phyloP scores from a whole-genome alignment of 441 rosid species.

The Kokia cookei region DNA sequence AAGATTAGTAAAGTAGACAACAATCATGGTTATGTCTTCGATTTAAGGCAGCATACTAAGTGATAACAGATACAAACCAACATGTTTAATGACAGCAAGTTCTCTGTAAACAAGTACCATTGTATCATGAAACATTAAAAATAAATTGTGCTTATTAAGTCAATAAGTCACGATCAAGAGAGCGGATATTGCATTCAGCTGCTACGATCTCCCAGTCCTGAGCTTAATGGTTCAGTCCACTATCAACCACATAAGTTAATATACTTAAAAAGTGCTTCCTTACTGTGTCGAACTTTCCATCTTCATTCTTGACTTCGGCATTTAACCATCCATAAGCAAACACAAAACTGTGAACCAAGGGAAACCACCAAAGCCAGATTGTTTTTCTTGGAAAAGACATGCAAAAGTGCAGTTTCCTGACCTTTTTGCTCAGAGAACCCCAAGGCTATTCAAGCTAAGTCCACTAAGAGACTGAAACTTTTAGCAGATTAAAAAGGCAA shows the following conservation, averaged over 20 bases:
- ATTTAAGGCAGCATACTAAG: background rate
- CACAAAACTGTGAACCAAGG: background rate
- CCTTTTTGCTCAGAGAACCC: background rate
- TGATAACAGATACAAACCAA: background rate
- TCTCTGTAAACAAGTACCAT: background rate
- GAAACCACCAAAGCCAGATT: background rate
- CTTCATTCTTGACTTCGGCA: background rate
- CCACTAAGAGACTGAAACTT: slow-evolving; percentile 1
- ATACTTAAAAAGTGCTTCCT: background rate
- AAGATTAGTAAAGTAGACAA: background rate
- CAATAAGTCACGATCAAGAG: background rate
- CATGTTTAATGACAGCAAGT: background rate
- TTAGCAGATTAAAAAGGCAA: slow-evolving; percentile 10
- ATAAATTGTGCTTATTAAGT: background rate
- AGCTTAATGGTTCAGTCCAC: background rate
- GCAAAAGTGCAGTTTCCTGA: background rate
- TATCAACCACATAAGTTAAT: background rate
- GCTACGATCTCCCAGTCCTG: background rate
- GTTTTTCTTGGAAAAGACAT: background rate
- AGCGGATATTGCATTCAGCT: background rate
- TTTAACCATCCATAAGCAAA: background rate
- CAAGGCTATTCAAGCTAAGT: slow-evolving; percentile 1
- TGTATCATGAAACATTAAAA: background rate
- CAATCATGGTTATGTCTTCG: background rate
- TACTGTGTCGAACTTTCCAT: background rate